These are phyloP conservation scores for Pueraria montana DNA, from an alignment of 306 rosid genomes.

Conservation along the genomic window DNA sequence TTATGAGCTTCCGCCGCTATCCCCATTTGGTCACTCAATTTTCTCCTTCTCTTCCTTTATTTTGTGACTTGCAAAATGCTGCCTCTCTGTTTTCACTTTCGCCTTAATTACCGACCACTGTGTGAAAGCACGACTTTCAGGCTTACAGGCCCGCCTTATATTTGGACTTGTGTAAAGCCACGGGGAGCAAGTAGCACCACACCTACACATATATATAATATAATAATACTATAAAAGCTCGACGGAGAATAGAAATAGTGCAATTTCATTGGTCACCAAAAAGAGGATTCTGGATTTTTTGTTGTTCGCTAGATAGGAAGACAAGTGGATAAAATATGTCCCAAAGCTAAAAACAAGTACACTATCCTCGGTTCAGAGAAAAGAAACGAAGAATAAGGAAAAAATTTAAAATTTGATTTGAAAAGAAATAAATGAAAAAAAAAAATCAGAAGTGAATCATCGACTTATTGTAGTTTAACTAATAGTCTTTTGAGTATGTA, in stretches of 20 bases:
- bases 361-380: neutral
- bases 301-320: neutral
- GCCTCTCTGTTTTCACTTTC: no score
- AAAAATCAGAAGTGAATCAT: no score
- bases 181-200: slow-evolving; percentile 46
- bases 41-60: no score
- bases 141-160: neutral
- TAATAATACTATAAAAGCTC: neutral
- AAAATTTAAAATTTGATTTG: no score
- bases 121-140: slow-evolving; percentile 37
- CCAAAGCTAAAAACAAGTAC: neutral
- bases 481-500: no score
- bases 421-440: no score
- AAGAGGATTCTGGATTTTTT: slow-evolving; percentile 20
- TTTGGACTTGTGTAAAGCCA: slow-evolving; percentile 39
- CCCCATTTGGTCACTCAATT: slow-evolving; percentile 58
- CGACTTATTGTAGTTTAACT: no score
- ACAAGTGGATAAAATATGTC: neutral
- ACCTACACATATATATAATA: neutral
- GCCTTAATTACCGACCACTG: neutral
- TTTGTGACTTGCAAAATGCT: no score
- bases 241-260: neutral
- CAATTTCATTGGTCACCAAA: slow-evolving; percentile 20
- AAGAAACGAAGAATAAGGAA: no score
- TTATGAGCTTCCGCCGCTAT: slow-evolving; percentile 83